Percentiles rank a stretch among this genome's conserved stretches.
These are phyloP conservation scores for Colletotrichum tanaceti DNA, from an alignment of 2,329 filamentous ascomycete genomes.

Conservation along the genomic window DNA sequence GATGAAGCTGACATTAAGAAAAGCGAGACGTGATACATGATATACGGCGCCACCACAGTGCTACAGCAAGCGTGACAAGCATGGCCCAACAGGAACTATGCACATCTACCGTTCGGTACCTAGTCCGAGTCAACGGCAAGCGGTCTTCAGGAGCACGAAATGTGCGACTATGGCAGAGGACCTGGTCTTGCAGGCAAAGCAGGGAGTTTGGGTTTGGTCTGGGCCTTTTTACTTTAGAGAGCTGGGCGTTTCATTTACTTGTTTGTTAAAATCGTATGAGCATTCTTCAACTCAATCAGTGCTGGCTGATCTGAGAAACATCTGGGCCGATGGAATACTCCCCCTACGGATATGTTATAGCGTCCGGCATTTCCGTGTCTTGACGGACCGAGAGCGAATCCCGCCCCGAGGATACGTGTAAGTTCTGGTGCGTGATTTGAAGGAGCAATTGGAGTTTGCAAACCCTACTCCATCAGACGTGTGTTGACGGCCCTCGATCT, in stretches of 20 bases:
- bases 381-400: background rate
- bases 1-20: background rate
- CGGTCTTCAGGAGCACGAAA: background rate
- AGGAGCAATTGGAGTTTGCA: background rate
- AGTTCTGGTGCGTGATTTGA: background rate
- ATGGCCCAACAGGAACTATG: background rate
- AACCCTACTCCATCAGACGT: background rate
- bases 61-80: conserved; percentile 7
- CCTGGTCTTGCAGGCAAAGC: conserved; percentile 5
- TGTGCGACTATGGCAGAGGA: background rate
- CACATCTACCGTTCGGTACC: background rate
- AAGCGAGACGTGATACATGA: background rate
- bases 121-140: conserved; percentile 17
- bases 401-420: background rate
- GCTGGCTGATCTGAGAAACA: background rate
- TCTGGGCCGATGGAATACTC: background rate
- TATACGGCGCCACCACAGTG: conserved; percentile 23
- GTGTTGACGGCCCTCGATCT: background rate
- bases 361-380: conserved; percentile 29
- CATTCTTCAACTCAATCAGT: background rate
- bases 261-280: conserved; percentile 7
- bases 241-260: background rate
- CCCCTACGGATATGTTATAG: background rate
- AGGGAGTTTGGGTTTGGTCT: background rate
- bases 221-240: background rate